Evolutionary conservation across 2,329 filamentous ascomycete genomes (phyloP).

Genomic region (Fusarium odoratissimum): DNA sequence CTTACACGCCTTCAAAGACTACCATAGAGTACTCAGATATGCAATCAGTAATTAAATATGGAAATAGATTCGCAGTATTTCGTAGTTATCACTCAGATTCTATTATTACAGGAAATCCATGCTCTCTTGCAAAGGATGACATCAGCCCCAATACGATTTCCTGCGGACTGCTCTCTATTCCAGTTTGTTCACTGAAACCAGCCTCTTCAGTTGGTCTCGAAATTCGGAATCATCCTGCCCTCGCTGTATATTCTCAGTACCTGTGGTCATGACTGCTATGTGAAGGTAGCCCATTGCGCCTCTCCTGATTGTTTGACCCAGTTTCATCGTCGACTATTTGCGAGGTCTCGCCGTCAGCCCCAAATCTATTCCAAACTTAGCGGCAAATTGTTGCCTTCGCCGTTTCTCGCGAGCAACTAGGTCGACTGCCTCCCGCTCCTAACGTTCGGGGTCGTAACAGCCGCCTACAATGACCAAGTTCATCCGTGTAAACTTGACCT

Average conservation of each 20-base stretch:
- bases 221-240: not conserved
- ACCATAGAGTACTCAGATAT: not conserved
- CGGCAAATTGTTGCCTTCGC: constrained; percentile 27
- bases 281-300: not conserved
- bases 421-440: constrained; percentile 39
- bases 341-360: constrained; percentile 11
- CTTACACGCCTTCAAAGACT: not conserved
- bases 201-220: not conserved
- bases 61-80: not conserved
- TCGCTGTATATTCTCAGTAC: not conserved
- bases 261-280: not conserved
- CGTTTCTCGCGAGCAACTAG: constrained; percentile 16
- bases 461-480: constrained; percentile 91
- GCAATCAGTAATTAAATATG: not conserved
- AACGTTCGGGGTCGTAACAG: constrained; percentile 68
- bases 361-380: constrained; percentile 36
- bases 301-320: not conserved
- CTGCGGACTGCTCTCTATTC: not conserved
- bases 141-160: not conserved
- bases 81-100: not conserved
- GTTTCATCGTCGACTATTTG: not conserved
- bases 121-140: not conserved
- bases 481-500: constrained; percentile 94
- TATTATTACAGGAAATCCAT: not conserved
- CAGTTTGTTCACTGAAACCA: not conserved